Evolutionary conservation across 2,329 filamentous ascomycete species (phyloP), one percentile per base, ranked within the genome.

Genomic region (Penicillium crustosum): DNA sequence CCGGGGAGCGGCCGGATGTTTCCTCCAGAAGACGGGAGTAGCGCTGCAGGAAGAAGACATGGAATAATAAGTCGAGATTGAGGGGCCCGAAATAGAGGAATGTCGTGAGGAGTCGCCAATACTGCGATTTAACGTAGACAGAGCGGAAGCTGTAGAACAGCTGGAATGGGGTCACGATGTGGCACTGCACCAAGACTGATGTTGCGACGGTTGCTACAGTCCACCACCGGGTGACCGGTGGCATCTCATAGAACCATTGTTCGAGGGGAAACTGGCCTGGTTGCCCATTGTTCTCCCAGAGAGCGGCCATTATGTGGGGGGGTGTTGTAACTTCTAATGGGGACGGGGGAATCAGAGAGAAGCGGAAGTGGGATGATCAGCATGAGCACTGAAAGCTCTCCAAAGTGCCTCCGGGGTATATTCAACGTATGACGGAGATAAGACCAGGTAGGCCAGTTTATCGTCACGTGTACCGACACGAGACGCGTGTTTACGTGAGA

Each of bases 181-280:
- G 87, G 77, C 92, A 97, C 77, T 97, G 94, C 6, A 97, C 92
- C 66, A 97, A 79, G 17, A 92, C 86, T 66, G 92, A 96, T 12
- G 89, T 94, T 57, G 91, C 80, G 42, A 97, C 87, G 0, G 93
- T 96, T 5, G 93, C 92, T 25, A 91, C 93, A 23, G 94, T 97
- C 94, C 94, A 99, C 88, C 90, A 95, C 61, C 94, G 83, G 38
- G 94, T 99, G 76, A 93, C 96, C 27, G 94, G 86, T 4, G 94
- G 94, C 89, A 97, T 97, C 76, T 99, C 94, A 83, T 91, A 97
- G 77, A 97, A 97, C 94, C 94, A 99, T 66, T 93, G 89, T 77
- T 97, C 94, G 8, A 99, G 83, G 42, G 93, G 94, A 70, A 96
- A 82, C 61, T 84, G 82, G 55, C 81, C 80, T 61, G 79, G 79